A percentile compares a stretch with the other conserved stretches of the same genome.
Evolutionary conservation across 768 basidiomycete genomes (phyloP).

Genomic region (Suillus subaureus): DNA sequence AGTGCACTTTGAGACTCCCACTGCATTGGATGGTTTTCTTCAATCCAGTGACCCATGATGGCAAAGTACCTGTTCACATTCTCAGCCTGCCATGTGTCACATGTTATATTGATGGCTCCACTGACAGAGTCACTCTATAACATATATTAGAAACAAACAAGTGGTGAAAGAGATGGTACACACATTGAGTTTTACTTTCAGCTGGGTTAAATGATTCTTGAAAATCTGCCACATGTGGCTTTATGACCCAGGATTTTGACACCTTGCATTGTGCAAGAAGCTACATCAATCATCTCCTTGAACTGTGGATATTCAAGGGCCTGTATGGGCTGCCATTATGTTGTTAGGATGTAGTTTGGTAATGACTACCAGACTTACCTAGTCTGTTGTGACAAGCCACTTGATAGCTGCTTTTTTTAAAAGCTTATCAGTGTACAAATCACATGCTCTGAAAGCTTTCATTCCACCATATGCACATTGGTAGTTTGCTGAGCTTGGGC

Average conservation of each 20-base stretch:
- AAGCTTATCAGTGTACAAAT: no score
- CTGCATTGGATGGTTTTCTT: slow-evolving; percentile 25
- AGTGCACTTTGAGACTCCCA: slow-evolving; percentile 36
- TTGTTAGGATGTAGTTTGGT: no score
- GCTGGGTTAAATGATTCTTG: slow-evolving; percentile 16
- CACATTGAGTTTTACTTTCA: slow-evolving; percentile 23
- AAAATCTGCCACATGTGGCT: slow-evolving; percentile 33
- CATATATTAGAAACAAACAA: neutral
- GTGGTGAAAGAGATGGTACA: neutral
- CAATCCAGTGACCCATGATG: slow-evolving; percentile 41
- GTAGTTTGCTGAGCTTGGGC: no score
- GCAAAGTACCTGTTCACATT: slow-evolving; percentile 42
- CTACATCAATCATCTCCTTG: no score
- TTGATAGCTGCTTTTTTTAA: no score
- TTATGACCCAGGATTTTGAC: slow-evolving; percentile 12
- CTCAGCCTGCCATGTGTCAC: slow-evolving; percentile 43
- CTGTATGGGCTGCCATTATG: no score
- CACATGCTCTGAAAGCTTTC: no score
- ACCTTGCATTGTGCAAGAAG: no score
- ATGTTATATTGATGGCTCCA: slow-evolving; percentile 35
- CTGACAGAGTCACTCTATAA: slow-evolving; percentile 19
- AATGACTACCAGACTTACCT: no score
- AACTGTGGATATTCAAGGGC: no score
- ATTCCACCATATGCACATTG: no score
- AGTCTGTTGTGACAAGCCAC: no score